These are phyloP conservation scores for Gymnopus androsaceus DNA, from an alignment of 1,284 basidiomycete genomes.

Conservation along the genomic window DNA sequence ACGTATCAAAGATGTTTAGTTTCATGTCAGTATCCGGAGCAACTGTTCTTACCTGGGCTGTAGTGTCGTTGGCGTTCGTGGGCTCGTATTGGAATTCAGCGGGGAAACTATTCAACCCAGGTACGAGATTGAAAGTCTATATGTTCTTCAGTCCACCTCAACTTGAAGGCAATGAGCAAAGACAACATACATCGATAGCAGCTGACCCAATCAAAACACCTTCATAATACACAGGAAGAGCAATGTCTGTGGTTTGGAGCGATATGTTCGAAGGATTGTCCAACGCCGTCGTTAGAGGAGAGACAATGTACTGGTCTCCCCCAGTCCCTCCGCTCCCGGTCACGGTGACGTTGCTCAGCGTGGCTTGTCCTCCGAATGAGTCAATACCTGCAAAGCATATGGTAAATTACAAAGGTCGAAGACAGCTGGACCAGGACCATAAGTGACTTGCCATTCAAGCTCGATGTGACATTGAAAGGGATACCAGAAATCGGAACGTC, in stretches of 20 bases:
- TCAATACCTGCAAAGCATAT: slow-evolving; percentile 46
- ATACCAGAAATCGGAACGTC: slow-evolving; percentile 68
- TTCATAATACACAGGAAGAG: slow-evolving; percentile 62
- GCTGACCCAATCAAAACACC: slow-evolving; percentile 58
- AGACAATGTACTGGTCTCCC: slow-evolving; percentile 54
- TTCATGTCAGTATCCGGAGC: slow-evolving; percentile 10
- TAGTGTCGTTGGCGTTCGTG: slow-evolving; percentile 62
- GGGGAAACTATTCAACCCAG: slow-evolving; percentile 55
- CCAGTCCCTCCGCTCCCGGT: slow-evolving; percentile 61
- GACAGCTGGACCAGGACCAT: neutral
- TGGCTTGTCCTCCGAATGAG: slow-evolving; percentile 52
- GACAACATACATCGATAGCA: slow-evolving; percentile 54
- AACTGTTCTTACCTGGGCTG: slow-evolving; percentile 49
- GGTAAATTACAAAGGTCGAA: neutral
- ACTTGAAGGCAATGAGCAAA: slow-evolving; percentile 2
- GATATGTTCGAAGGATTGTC: slow-evolving; percentile 73
- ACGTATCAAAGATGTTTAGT: neutral
- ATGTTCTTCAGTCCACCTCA: slow-evolving; percentile 1
- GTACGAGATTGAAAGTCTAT: slow-evolving; percentile 58
- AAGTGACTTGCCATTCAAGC: slow-evolving; percentile 46
- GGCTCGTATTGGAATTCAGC: slow-evolving; percentile 74
- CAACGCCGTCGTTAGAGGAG: slow-evolving; percentile 56
- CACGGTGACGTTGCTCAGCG: slow-evolving; percentile 55
- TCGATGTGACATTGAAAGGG: slow-evolving; percentile 60
- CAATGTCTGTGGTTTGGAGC: slow-evolving; percentile 58